phyloP scores from a whole-genome alignment of 495 filamentous ascomycete species.

The Penicillium daleae region DNA sequence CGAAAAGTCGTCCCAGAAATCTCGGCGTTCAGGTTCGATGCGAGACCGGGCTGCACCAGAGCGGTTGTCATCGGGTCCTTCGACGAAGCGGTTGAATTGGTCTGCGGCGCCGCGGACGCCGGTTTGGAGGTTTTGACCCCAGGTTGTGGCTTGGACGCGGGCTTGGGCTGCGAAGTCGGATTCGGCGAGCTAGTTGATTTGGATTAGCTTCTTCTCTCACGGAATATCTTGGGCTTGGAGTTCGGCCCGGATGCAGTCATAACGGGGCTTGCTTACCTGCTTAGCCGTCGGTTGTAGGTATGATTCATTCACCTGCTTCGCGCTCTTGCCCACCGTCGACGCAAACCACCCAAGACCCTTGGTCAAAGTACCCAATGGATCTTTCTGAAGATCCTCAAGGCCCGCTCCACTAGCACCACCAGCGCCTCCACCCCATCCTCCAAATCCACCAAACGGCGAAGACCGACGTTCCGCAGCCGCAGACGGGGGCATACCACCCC shows the following conservation, averaged over 20 bases:
- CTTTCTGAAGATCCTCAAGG: slow-evolving; percentile 83
- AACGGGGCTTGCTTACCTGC: slow-evolving; percentile 57
- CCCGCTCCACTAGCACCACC: slow-evolving; percentile 51
- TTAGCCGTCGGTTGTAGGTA: slow-evolving; percentile 91
- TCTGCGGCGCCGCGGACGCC: slow-evolving; percentile 75
- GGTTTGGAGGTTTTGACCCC: slow-evolving; percentile 65
- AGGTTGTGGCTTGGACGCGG: slow-evolving; percentile 65
- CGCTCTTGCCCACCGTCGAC: slow-evolving; percentile 79
- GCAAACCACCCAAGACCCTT: slow-evolving; percentile 97
- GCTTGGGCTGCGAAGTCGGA: slow-evolving; percentile 89
- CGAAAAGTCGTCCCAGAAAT: slow-evolving; percentile 86
- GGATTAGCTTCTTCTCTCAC: neutral
- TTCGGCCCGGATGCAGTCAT: no score
- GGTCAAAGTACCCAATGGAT: slow-evolving; percentile 83
- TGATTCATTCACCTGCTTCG: slow-evolving; percentile 84
- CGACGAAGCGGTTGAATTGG: slow-evolving; percentile 80
- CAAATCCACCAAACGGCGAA: slow-evolving; percentile 34
- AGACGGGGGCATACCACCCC: slow-evolving; percentile 62
- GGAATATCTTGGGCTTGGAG: neutral
- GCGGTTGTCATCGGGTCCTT: slow-evolving; percentile 54
- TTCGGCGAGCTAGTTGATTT: slow-evolving; percentile 65
- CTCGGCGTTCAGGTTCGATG: slow-evolving; percentile 69
- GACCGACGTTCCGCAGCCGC: slow-evolving; percentile 29
- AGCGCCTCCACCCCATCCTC: slow-evolving; percentile 23
- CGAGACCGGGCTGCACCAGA: slow-evolving; percentile 12